Evolutionary conservation across 257 asterid genomes (phyloP).

Genomic region (Przewalskia tangutica): DNA sequence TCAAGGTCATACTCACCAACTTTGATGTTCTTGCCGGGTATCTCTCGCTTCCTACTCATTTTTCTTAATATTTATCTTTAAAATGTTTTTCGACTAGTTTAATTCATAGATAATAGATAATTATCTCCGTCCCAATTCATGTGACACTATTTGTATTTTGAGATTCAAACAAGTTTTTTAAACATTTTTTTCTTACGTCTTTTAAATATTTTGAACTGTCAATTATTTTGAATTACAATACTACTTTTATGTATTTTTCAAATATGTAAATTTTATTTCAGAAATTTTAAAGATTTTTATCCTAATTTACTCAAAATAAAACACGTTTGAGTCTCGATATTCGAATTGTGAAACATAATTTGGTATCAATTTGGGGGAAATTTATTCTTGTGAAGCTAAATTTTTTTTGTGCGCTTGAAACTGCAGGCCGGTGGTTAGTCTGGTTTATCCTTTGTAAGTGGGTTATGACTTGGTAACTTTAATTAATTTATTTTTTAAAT

Average conservation of each 20-base stretch:
- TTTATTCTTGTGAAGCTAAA: conserved; percentile 2
- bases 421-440: conserved; percentile 94
- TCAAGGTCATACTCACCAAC: conserved; percentile 46
- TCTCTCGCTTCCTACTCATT: neutral
- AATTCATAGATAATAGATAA: neutral
- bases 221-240: too few relatives aligned
- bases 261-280: too few relatives aligned
- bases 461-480: neutral
- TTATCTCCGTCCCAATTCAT: too few relatives aligned
- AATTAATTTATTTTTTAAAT: neutral
- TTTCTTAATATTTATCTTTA: neutral
- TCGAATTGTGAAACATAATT: too few relatives aligned
- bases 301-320: too few relatives aligned
- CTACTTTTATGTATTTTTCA: neutral
- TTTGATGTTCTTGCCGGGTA: conserved; percentile 84
- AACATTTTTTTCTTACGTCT: too few relatives aligned
- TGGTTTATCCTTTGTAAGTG: conserved; percentile 89
- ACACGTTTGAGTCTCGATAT: too few relatives aligned
- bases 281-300: too few relatives aligned
- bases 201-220: too few relatives aligned
- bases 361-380: neutral
- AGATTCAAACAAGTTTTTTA: too few relatives aligned
- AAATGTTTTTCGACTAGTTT: neutral
- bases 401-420: conserved; percentile 1
- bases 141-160: too few relatives aligned